Conservation (phyloP, 805 yeast genomes). For the Lipomyces kockii region DNA sequence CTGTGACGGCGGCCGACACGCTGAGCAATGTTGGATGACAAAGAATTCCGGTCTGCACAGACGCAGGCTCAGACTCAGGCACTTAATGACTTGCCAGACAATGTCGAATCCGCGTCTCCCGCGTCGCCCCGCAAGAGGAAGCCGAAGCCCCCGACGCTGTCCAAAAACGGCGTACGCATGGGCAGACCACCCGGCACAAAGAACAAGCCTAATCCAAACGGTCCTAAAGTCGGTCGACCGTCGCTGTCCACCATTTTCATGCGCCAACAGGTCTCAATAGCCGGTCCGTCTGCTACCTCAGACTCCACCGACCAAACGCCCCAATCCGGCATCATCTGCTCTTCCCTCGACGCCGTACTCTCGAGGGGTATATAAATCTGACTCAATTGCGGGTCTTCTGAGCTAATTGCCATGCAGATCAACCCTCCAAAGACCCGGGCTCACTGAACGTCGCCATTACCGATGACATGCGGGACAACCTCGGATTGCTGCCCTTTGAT, state of each 20-base stretch:
- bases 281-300: neutral
- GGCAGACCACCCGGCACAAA: constrained; percentile 35
- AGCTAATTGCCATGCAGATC: neutral
- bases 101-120: neutral
- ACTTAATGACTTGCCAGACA: neutral
- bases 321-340: neutral
- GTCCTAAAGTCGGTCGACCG: constrained; percentile 34
- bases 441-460: constrained; percentile 18
- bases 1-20: neutral
- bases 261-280: constrained; percentile 17
- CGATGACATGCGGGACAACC: constrained; percentile 11
- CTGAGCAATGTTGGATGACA: constrained; percentile 2
- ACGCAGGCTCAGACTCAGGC: neutral
- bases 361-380: constrained; percentile 7
- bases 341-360: constrained; percentile 6
- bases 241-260: constrained; percentile 28
- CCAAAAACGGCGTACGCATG: constrained; percentile 33
- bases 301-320: neutral
- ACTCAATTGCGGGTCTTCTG: neutral
- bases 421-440: constrained; percentile 8
- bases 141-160: constrained; percentile 25
- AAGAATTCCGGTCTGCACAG: neutral
- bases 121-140: constrained; percentile 7
- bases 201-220: constrained; percentile 31
- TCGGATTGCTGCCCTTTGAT: constrained; percentile 28